Percentiles rank a stretch among this genome's conserved stretches.
Evolutionary conservation across 1,139 yeast genomes (phyloP).

Genomic region (Geotrichum klebahnii): DNA sequence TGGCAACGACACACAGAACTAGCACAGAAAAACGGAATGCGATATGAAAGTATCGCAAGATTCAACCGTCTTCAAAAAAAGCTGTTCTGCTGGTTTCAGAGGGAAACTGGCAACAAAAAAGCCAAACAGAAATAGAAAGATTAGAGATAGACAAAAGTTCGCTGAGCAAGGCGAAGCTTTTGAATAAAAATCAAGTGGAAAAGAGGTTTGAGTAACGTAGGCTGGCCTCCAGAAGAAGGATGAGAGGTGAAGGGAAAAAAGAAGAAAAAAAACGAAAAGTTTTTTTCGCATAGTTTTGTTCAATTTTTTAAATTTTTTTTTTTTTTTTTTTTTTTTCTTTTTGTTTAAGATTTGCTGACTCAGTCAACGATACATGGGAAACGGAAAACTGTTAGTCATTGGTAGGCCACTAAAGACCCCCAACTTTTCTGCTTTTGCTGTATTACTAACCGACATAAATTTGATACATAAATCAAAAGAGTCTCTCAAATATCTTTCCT

Average conservation of each 20-base stretch:
- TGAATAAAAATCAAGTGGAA: background rate
- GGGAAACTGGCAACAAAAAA: background rate
- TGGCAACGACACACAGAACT: background rate
- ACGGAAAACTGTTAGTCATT: conserved; percentile 1
- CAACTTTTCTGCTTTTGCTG: too few relatives aligned
- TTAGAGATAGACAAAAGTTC: background rate
- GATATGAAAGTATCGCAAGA: background rate
- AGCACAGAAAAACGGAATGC: background rate
- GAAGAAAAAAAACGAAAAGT: background rate
- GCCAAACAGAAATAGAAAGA: conserved; percentile 1
- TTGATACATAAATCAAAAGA: too few relatives aligned
- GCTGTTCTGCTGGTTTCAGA: background rate
- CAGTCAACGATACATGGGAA: background rate
- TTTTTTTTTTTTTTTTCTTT: background rate
- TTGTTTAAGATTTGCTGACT: background rate
- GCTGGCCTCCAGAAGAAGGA: conserved; percentile 23
- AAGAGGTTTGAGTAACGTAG: conserved; percentile 3
- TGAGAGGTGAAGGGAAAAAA: conserved; percentile 21
- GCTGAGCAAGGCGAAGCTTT: background rate
- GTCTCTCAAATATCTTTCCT: background rate
- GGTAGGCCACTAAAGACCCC: background rate
- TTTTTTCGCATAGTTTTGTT: background rate
- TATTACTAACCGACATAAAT: too few relatives aligned
- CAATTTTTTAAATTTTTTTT: too few relatives aligned
- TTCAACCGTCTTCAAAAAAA: conserved; percentile 2